Conservation (phyloP, 768 basidiomycete genomes). For the Galerina marginata region DNA sequence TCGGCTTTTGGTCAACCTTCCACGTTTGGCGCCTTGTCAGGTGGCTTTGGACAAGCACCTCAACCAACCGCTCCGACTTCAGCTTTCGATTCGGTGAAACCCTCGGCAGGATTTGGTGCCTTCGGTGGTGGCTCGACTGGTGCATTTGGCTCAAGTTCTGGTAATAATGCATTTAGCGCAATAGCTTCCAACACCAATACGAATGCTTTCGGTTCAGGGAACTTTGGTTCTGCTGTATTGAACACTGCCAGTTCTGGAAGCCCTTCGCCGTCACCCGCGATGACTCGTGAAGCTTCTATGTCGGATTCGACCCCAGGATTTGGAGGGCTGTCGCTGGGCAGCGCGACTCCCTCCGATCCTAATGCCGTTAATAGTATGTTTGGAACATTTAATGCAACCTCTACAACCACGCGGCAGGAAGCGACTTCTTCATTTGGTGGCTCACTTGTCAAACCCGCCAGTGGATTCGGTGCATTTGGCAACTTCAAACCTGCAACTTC, state of each 20-base stretch:
- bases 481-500: slow-evolving; percentile 22
- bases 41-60: slow-evolving; percentile 28
- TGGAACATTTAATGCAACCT: slow-evolving; percentile 36
- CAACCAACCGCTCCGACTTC: slow-evolving; percentile 26
- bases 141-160: slow-evolving; percentile 18
- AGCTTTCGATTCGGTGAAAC: slow-evolving; percentile 28
- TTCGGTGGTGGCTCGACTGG: slow-evolving; percentile 24
- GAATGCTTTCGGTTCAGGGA: slow-evolving; percentile 34
- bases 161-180: slow-evolving; percentile 21
- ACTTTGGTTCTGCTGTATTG: slow-evolving; percentile 25
- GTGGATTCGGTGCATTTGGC: slow-evolving; percentile 42
- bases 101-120: slow-evolving; percentile 26
- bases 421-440: slow-evolving; percentile 34
- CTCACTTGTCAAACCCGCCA: slow-evolving; percentile 38
- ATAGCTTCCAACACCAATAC: slow-evolving; percentile 18
- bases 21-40: slow-evolving; percentile 23
- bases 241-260: slow-evolving; percentile 17
- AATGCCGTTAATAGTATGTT: slow-evolving; percentile 41
- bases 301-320: slow-evolving; percentile 45
- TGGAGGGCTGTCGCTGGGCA: slow-evolving; percentile 40
- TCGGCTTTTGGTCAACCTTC: slow-evolving; percentile 35
- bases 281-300: slow-evolving; percentile 55
- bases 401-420: slow-evolving; percentile 26
- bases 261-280: slow-evolving; percentile 30
- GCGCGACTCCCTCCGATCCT: slow-evolving; percentile 27